Base-by-base conservation (phyloP, 2,329 filamentous ascomycete genomes). In the Hirsutella rhossiliensis region DNA sequence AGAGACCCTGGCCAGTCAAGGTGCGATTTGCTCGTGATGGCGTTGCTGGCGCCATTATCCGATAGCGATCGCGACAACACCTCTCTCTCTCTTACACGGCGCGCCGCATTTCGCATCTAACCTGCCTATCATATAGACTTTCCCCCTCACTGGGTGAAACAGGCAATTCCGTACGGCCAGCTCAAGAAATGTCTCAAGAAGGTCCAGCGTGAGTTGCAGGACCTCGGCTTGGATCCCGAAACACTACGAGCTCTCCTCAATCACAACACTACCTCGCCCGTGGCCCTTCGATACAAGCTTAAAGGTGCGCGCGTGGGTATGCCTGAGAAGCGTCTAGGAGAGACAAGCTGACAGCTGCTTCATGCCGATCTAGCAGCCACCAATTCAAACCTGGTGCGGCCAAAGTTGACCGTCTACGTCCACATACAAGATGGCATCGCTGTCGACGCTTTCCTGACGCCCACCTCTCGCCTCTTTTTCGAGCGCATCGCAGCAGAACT, bases 181-280 rank as follows among this genome's bases (percentile, higher is more conserved):
- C 75, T 94, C 45, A 94, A 94, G 64, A 94, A 94, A 67, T 86
- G 84, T 63, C 82, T 94, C 58, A 90, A 89, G 58, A 82, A 81
- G 57, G 81, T 94, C 41, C 77, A 82, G 50, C 66, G 68, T 42
- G 86, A 94, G 66, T 72, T 94, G 43, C 66, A 71, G 36, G 71
- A 73, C 30, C 66, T 90, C 13, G 87, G 87, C 8, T 75, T 94
- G 28, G 82, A 86, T 50, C 75, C 76, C 5, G 73, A 81, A 11
- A 87, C 82, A 2, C 66, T 94, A 44, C 72, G 78, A 40, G 73
- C 76, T 45, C 71, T 92, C 27, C 69, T 84, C 44, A 68, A 72
- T 44, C 63, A 69, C 28, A 63, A 71, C 47, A 63, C 69, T 55
- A 61, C 67, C 45, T 66, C 68, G 17, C 64, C 66, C 32, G 61